Evolutionary conservation across 352 stramenopile genomes (phyloP).

Genomic region (Pseudoperonospora humuli): DNA sequence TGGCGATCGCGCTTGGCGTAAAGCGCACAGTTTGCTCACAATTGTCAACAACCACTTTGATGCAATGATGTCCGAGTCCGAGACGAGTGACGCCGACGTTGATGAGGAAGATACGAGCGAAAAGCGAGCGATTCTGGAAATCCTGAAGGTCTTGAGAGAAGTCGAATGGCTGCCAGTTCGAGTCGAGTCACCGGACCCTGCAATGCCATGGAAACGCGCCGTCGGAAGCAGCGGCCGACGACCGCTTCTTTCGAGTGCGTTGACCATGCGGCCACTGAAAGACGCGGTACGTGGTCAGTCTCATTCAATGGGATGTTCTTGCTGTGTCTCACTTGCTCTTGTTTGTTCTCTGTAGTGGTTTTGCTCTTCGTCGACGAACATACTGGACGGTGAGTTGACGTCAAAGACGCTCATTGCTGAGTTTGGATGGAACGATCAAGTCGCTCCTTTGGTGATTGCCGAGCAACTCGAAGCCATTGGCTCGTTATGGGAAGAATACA

Average conservation of each 20-base stretch:
- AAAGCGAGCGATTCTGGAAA: conserved; percentile 14
- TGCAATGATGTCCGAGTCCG: conserved; percentile 29
- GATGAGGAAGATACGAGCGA: conserved; percentile 7
- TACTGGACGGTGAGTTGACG: conserved; percentile 45
- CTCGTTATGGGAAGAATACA: conserved; percentile 21
- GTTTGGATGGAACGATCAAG: conserved; percentile 47
- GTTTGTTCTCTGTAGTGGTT: conserved; percentile 35
- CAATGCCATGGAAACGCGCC: conserved; percentile 52
- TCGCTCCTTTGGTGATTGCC: conserved; percentile 37
- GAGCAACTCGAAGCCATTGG: conserved; percentile 48
- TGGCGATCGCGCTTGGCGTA: conserved; percentile 23
- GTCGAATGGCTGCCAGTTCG: conserved; percentile 39
- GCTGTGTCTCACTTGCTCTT: conserved; percentile 3
- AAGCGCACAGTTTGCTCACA: conserved; percentile 47
- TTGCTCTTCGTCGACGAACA: conserved; percentile 44
- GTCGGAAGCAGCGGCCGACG: neutral
- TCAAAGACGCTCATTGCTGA: conserved; percentile 43
- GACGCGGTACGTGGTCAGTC: conserved; percentile 40
- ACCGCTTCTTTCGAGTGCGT: conserved; percentile 30
- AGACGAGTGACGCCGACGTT: conserved; percentile 3
- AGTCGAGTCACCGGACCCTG: conserved; percentile 18
- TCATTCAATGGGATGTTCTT: conserved; percentile 1
- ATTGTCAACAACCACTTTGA: conserved; percentile 79
- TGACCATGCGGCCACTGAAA: conserved; percentile 35
- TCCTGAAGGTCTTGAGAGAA: conserved; percentile 27